A percentile compares a stretch with the other conserved stretches of the same genome.
Conservation (phyloP, 768 basidiomycete genomes). For the Auricularia cornea region DNA sequence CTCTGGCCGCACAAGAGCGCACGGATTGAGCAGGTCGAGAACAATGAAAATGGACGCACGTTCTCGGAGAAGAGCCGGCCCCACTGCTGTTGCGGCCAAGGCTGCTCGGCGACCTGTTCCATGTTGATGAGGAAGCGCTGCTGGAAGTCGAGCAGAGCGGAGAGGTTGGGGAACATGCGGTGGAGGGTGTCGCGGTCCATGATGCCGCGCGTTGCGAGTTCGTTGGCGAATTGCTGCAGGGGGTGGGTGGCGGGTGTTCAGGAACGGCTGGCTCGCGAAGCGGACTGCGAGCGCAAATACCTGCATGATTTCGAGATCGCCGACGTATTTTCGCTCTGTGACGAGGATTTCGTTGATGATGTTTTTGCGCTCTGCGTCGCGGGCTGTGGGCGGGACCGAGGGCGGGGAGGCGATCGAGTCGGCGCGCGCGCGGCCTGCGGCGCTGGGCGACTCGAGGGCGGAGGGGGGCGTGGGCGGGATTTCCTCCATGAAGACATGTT, state of each 20-base stretch:
- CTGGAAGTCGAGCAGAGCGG: constrained; percentile 94
- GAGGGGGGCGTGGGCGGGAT: constrained; percentile 31
- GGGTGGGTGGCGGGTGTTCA: constrained; percentile 16
- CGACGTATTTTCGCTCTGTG: constrained; percentile 93
- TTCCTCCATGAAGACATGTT: constrained; percentile 53
- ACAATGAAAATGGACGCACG: constrained; percentile 53
- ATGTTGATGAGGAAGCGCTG: constrained; percentile 86
- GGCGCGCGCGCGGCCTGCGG: constrained; percentile 1
- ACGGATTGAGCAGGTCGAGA: constrained; percentile 17
- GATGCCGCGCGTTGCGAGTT: constrained; percentile 70
- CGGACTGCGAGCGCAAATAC: constrained; percentile 35
- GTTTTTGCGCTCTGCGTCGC: constrained; percentile 62
- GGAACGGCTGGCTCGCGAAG: not conserved
- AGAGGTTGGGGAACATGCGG: constrained; percentile 88
- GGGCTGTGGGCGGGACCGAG: constrained; percentile 20
- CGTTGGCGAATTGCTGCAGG: constrained; percentile 77
- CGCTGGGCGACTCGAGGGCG: constrained; percentile 14
- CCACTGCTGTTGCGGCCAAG: constrained; percentile 84
- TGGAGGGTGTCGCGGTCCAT: constrained; percentile 95
- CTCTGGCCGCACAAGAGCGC: constrained; percentile 17
- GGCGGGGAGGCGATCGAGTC: constrained; percentile 8
- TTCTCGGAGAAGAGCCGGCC: constrained; percentile 76
- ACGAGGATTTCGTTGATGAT: constrained; percentile 85
- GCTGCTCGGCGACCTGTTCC: constrained; percentile 74
- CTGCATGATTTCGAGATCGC: constrained; percentile 94